Evolutionary conservation across 768 basidiomycete genomes (phyloP).

Genomic region (Chalciporus sphaerocephalus): DNA sequence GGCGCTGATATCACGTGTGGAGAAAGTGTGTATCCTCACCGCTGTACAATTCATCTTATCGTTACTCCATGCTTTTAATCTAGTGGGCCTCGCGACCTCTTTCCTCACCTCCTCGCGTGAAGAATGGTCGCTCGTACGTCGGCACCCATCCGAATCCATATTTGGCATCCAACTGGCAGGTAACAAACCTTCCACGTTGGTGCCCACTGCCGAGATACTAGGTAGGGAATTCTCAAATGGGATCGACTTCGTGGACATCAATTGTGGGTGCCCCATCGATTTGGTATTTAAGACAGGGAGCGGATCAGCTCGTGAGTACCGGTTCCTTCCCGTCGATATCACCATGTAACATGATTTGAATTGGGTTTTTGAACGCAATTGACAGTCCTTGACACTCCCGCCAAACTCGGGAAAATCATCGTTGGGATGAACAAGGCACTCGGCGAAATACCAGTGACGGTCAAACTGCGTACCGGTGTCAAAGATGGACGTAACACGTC

Average conservation of each 20-base stretch:
- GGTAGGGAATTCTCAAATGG: conserved; percentile 58
- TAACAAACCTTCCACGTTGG: conserved; percentile 74
- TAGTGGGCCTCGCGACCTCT: conserved; percentile 91
- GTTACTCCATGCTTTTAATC: neutral
- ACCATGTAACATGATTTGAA: neutral
- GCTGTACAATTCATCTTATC: neutral
- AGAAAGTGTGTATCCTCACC: conserved; percentile 56
- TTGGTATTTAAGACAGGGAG: conserved; percentile 89
- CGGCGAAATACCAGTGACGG: conserved; percentile 86
- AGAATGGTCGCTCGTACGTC: conserved; percentile 90
- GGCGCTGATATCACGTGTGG: conserved; percentile 96
- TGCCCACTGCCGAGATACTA: conserved; percentile 77
- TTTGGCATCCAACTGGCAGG: conserved; percentile 96
- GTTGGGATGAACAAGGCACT: conserved; percentile 88
- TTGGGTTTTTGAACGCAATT: neutral
- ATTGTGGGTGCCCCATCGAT: conserved; percentile 97
- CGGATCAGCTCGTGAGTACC: conserved; percentile 75
- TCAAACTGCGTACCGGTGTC: conserved; percentile 90
- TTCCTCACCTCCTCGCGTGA: conserved; percentile 85
- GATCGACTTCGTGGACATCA: conserved; percentile 91
- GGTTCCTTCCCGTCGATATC: neutral
- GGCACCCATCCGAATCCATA: conserved; percentile 79
- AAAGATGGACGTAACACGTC: conserved; percentile 82
- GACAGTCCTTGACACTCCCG: conserved; percentile 77
- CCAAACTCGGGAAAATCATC: conserved; percentile 80